These are phyloP conservation scores for Phanerochaete sordida DNA, from an alignment of 768 basidiomycete species.

Conservation along the genomic window DNA sequence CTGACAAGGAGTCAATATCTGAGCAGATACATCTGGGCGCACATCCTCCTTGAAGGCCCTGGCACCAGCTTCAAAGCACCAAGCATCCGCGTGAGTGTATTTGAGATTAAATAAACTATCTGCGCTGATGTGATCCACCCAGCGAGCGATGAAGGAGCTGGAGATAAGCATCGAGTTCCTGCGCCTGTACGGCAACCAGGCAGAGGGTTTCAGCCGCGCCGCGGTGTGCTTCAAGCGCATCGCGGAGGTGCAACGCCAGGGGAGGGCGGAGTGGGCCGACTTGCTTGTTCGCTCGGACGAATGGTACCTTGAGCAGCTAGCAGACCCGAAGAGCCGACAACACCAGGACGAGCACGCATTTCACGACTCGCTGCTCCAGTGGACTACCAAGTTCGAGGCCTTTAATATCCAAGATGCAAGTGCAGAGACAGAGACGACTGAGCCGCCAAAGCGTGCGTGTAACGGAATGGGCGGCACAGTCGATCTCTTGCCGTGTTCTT, in stretches of 20 bases:
- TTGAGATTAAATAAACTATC: too few relatives aligned
- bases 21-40: neutral
- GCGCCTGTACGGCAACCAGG: neutral
- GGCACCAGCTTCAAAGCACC: neutral
- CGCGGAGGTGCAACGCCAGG: neutral
- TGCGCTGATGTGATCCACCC: neutral
- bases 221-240: neutral
- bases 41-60: neutral
- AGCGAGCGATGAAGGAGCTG: constrained; percentile 1
- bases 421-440: too few relatives aligned
- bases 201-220: neutral
- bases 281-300: neutral
- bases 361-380: neutral
- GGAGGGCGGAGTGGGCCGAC: neutral
- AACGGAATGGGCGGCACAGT: too few relatives aligned
- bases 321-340: neutral
- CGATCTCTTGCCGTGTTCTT: neutral
- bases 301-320: neutral
- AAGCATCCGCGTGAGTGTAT: neutral
- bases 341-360: neutral
- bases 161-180: constrained; percentile 1
- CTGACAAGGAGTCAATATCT: too few relatives aligned
- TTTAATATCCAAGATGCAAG: too few relatives aligned
- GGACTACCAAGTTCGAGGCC: neutral
- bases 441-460: too few relatives aligned